A percentile compares a stretch with the other conserved stretches of the same genome.
These are phyloP conservation scores for Leishmania arabica DNA, from an alignment of 208 protist genomes.

Conservation along the genomic window DNA sequence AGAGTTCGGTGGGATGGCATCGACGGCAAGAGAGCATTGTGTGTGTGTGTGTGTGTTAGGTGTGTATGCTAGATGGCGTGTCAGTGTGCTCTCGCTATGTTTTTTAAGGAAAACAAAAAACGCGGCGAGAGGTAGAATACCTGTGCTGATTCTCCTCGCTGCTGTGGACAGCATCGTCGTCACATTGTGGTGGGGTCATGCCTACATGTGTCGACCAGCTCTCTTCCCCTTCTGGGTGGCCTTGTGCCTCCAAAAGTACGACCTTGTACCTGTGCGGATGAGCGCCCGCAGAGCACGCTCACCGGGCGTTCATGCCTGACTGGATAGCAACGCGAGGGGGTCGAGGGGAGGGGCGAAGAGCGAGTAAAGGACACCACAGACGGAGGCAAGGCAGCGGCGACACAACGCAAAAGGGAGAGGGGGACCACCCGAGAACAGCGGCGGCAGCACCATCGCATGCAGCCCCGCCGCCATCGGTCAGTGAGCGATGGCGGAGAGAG, in stretches of 20 bases:
- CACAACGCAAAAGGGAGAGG: not conserved
- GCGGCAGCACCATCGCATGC: not conserved
- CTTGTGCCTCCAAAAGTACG: not conserved
- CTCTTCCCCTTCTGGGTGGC: not conserved
- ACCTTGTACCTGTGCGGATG: not conserved
- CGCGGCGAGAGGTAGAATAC: not conserved
- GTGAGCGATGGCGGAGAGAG: not conserved
- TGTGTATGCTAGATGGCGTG: not conserved
- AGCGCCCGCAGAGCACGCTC: not conserved
- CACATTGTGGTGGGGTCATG: not conserved
- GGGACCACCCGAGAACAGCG: not conserved
- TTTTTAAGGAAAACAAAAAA: not conserved
- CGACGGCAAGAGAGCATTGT: not conserved
- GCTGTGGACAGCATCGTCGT: not conserved
- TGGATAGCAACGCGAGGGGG: not conserved
- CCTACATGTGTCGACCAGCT: not conserved
- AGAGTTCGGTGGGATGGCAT: not conserved
- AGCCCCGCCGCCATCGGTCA: not conserved
- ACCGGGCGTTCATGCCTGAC: not conserved
- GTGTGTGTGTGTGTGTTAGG: too few relatives aligned
- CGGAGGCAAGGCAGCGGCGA: not conserved
- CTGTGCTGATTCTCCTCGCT: not conserved
- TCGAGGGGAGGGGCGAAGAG: not conserved
- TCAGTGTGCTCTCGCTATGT: not conserved
- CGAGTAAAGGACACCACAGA: not conserved